These are phyloP conservation scores for Plasmopara viticola DNA, from an alignment of 352 stramenopile genomes.

Conservation along the genomic window DNA sequence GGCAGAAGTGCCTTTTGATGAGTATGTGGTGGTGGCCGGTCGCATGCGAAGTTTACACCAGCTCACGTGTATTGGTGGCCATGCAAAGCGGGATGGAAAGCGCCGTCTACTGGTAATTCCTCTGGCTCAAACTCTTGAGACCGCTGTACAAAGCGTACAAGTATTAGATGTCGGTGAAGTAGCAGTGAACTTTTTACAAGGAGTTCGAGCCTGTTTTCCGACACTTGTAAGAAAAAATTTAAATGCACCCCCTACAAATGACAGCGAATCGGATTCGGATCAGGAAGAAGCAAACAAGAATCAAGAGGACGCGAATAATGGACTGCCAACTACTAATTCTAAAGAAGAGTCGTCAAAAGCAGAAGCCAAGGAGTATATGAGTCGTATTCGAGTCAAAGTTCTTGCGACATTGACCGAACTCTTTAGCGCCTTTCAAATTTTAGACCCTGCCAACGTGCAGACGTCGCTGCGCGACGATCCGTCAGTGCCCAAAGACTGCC, in stretches of 20 bases:
- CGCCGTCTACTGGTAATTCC: constrained; percentile 45
- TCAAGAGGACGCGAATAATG: constrained; percentile 17
- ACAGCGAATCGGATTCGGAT: constrained; percentile 32
- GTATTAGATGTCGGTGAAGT: constrained; percentile 57
- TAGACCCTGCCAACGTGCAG: constrained; percentile 23
- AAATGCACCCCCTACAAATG: constrained; percentile 23
- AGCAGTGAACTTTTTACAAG: constrained; percentile 43
- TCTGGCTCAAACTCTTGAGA: constrained; percentile 17
- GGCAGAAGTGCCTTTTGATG: constrained; percentile 45
- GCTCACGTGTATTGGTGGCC: constrained; percentile 53
- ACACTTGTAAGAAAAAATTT: constrained; percentile 52
- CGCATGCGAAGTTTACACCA: constrained; percentile 29
- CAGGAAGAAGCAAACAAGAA: constrained; percentile 30
- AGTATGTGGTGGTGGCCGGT: constrained; percentile 51
- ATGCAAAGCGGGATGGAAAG: constrained; percentile 37
- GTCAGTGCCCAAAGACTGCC: constrained; percentile 20
- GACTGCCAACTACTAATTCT: constrained; percentile 1
- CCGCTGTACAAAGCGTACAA: constrained; percentile 22
- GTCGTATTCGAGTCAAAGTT: constrained; percentile 32
- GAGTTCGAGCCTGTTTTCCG: constrained; percentile 57
- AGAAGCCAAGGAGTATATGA: constrained; percentile 30
- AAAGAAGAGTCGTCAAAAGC: constrained; percentile 9
- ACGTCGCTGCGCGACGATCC: constrained; percentile 23
- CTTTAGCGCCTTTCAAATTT: constrained; percentile 33
- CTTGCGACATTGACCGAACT: constrained; percentile 35